These are phyloP conservation scores for Volvox carteri DNA, from an alignment of 163 green algal species.

Conservation along the genomic window DNA sequence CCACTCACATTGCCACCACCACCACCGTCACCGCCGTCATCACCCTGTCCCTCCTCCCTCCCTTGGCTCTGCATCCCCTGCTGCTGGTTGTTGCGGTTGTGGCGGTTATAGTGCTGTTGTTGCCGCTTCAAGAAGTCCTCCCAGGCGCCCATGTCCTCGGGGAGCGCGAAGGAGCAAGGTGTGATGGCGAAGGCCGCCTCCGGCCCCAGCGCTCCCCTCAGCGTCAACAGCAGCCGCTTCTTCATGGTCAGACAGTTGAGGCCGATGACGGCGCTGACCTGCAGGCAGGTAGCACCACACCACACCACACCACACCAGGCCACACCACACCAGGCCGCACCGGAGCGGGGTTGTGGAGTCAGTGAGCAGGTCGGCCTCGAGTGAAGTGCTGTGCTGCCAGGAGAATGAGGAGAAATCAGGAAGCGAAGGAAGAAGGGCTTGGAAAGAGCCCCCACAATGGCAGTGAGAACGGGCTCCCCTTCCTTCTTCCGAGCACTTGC, in stretches of 20 bases:
- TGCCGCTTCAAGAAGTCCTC: constrained; percentile 46
- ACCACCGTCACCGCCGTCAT: background rate
- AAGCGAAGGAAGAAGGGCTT: too few species aligned
- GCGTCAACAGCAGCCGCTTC: constrained; percentile 72
- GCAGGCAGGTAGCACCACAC: too few species aligned
- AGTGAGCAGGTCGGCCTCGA: too few species aligned
- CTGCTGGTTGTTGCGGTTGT: background rate
- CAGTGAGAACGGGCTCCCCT: too few species aligned
- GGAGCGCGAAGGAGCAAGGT: constrained; percentile 69
- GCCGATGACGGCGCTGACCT: constrained; percentile 68
- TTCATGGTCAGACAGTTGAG: constrained; percentile 79
- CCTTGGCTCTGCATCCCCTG: background rate
- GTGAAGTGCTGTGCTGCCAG: too few species aligned
- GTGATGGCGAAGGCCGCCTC: constrained; percentile 57
- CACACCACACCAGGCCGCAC: too few species aligned
- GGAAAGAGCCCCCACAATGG: too few species aligned
- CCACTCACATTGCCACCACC: background rate
- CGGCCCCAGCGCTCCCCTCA: constrained; percentile 37
- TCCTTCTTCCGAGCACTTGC: too few species aligned
- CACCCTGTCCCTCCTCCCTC: constrained; percentile 53
- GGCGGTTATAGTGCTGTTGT: constrained; percentile 1
- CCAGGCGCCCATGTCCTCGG: constrained; percentile 69
- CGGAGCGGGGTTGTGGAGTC: too few species aligned
- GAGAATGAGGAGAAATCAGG: too few species aligned
- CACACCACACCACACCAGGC: too few species aligned